Evolutionary conservation across 1,284 basidiomycete species (phyloP), one percentile per base, ranked within the genome.

Genomic region (Cryptococcus maquisensis): DNA sequence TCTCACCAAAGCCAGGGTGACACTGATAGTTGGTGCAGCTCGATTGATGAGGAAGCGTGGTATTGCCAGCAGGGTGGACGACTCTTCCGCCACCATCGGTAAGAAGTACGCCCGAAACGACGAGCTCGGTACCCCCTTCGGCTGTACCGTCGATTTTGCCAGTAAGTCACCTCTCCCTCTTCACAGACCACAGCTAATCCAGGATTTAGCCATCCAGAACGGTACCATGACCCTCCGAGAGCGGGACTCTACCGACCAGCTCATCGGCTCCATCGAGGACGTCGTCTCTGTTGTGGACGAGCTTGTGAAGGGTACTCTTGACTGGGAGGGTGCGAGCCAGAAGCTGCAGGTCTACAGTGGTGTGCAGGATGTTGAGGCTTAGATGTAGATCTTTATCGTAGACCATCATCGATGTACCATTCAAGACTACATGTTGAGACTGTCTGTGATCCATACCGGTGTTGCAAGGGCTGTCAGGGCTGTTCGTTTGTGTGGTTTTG

Each of bases 71-170:
- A 83, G 93, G 51, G 93, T 98, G 2, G 95, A 98, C 76, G 94
- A 98, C 76, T 97, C 92, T 35, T 90, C 87, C 69, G 87, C 89
- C 40, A 88, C 90, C 5, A 98, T 98, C 71, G 96, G 95, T 50
- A 92, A 91, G 79, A 90, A 96, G 38, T 98, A 98, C 77, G 85
- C 96, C 32, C 85, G 96, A 60, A 98, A 98, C 78, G 95, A 99
- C 78, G 96, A 98, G 79, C 84, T 99, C 42, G 95, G 95, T 64
- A 98, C 95, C 37, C 95, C 95, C 3, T 98, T 89, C 73, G 95
- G 95, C 51, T 82, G 94, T 64, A 98, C 96, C 5, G 82, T 98
- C 59, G 95, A 98, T 78, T 98, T 98, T 80, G 95, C 94, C 24
- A 94, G 92, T 90, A 75, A 77, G 88, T 85, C 36, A 26, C 47